Percentiles rank a stretch among this genome's conserved stretches.
Conservation (phyloP, 352 stramenopile genomes). For the Pythium aquatile region DNA sequence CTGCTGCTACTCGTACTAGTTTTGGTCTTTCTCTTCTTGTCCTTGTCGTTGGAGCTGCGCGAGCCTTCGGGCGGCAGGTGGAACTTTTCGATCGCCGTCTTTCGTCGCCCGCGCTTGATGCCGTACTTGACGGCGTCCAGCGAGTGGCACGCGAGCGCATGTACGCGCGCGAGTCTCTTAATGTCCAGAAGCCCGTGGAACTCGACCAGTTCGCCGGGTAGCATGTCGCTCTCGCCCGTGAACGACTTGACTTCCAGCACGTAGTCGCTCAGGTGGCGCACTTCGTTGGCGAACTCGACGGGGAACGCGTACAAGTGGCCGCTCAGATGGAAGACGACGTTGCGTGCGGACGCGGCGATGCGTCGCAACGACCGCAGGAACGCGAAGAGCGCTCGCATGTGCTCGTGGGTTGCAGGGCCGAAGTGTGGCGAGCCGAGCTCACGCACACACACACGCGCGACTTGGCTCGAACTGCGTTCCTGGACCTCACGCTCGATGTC, state of each 20-base stretch:
- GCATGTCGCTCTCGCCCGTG: constrained; percentile 48
- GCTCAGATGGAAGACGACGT: constrained; percentile 31
- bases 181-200: constrained; percentile 61
- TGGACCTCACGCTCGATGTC: constrained; percentile 27
- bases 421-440: constrained; percentile 49
- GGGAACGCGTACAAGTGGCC: constrained; percentile 32
- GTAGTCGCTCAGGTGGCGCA: constrained; percentile 58
- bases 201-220: constrained; percentile 56
- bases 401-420: constrained; percentile 25
- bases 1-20: background rate
- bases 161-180: constrained; percentile 53
- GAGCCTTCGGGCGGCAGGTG: constrained; percentile 67
- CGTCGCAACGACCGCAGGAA: constrained; percentile 39
- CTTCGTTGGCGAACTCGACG: constrained; percentile 36
- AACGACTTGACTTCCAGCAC: constrained; percentile 61
- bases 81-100: constrained; percentile 80
- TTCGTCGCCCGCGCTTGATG: constrained; percentile 63
- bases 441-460: constrained; percentile 44
- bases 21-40: constrained; percentile 14
- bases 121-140: constrained; percentile 57
- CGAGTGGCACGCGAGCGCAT: constrained; percentile 54
- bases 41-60: constrained; percentile 32
- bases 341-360: constrained; percentile 24
- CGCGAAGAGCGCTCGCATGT: constrained; percentile 43
- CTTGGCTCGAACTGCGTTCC: constrained; percentile 23